Evolutionary conservation across 345 rosid species (phyloP), one percentile per base, ranked within the genome.

Genomic region (Pugionium dolabratum): DNA sequence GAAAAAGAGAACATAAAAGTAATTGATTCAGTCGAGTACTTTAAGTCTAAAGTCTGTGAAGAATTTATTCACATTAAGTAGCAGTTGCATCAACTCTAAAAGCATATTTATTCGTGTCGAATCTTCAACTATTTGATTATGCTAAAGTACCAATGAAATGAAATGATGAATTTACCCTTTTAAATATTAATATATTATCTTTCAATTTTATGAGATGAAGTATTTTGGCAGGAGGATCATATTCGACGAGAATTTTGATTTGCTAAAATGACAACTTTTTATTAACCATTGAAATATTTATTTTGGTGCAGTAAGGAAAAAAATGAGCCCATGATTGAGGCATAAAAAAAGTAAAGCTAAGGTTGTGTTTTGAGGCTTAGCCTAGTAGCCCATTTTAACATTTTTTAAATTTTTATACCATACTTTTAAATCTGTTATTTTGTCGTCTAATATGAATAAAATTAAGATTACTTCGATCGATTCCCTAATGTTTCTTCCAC

Each of bases 321-420:
- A 50, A 34, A 7, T 54, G 68, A 70, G 49, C 62, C 67, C 74
- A 70, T 62, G 62, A 62, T 62, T 53, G 68, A 62, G 42, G 62
- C 74, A 62, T 54, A 9, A 3, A 34, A 34, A 34, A 34, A 34
- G 5, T 34, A 45, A 61, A 53, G 62, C 42, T 54, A 46, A 62
- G 47, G 75, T 70, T 54, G 69, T 70, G 63, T 62, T 70, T 70
- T 63, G 75, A 62, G 57, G 69, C 57, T 71, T 71, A 44, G 55
- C 7, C 54, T 35, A 62, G 69, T 54, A 62, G 62, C 75, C 50
- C 75, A 62, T 62, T 62, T 62, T 46, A 36, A 49, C 10, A 53
- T 62, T 62, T 62, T 61, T 49, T 61, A 42, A 54, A 18, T 18
- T 18, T 18, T 18, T 18, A 18, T 18, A 18, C 18, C 18, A 18